Conservation (phyloP, 257 asterid species). For the Solanum acaule region DNA sequence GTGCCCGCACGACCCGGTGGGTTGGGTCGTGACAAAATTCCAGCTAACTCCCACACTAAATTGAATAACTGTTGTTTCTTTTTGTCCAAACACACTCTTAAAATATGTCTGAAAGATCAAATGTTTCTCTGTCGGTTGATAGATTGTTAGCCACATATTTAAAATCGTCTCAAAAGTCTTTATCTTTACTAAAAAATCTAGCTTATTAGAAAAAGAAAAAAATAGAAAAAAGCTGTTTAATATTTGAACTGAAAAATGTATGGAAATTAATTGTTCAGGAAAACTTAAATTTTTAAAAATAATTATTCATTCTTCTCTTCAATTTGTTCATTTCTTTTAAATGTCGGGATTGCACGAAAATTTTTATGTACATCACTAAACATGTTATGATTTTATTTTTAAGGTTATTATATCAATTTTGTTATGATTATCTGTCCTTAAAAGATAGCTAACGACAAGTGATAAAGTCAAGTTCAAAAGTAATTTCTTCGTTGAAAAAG, state of each 20-base stretch:
- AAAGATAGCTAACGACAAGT: background rate
- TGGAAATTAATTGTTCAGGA: background rate
- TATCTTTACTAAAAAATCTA: background rate
- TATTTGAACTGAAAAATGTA: background rate
- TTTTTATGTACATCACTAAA: background rate
- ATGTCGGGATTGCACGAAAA: background rate
- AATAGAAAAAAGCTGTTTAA: background rate
- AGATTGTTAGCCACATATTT: background rate
- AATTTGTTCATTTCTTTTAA: background rate
- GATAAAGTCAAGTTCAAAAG: background rate
- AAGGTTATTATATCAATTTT: background rate
- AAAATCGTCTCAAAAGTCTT: background rate
- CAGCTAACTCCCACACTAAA: background rate
- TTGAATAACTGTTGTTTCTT: background rate
- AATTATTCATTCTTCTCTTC: background rate
- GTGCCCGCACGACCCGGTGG: no score
- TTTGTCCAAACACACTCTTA: background rate
- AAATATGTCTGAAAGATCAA: background rate
- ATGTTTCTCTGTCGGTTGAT: slow-evolving; percentile 5
- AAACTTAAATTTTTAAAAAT: background rate
- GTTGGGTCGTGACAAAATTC: background rate
- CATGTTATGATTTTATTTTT: background rate
- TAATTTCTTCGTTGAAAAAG: background rate
- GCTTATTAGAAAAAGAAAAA: background rate
- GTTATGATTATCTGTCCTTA: background rate